A percentile compares a stretch with the other conserved stretches of the same genome.
phyloP scores from a whole-genome alignment of 169 alveolate species.

The Eimeria sp. region DNA sequence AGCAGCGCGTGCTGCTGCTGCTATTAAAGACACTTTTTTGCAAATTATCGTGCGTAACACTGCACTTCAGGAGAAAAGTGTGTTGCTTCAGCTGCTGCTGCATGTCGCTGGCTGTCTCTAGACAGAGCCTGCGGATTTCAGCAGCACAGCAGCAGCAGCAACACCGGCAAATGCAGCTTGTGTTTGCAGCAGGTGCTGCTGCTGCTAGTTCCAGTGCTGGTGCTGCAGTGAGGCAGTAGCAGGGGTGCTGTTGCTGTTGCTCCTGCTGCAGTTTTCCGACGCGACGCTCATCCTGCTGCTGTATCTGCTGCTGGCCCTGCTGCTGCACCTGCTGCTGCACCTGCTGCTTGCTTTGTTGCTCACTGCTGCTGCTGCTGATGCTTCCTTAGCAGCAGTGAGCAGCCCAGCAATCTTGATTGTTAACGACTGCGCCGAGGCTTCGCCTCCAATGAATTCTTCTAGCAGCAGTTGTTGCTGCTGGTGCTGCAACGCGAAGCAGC shows the following conservation, averaged over 20 bases:
- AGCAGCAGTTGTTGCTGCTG: constrained; percentile 42
- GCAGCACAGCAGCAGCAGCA: background rate
- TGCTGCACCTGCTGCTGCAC: too few species aligned
- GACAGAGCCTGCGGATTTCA: background rate
- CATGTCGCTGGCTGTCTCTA: background rate
- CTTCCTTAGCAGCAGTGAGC: background rate
- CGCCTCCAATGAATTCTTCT: background rate
- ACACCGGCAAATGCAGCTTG: background rate
- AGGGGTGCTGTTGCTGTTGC: background rate
- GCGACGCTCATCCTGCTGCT: background rate
- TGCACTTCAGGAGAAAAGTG: too few species aligned
- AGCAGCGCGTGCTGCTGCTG: background rate
- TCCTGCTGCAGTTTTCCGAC: background rate
- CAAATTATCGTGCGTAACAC: too few species aligned
- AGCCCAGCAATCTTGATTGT: constrained; percentile 24
- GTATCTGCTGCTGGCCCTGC: background rate
- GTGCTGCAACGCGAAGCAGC: constrained; percentile 49
- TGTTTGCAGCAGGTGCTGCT: constrained; percentile 22
- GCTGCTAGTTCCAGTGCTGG: background rate
- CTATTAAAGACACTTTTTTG: background rate
- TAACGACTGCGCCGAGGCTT: constrained; percentile 20
- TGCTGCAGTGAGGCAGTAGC: constrained; percentile 21
- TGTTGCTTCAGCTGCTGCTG: background rate
- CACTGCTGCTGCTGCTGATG: too few species aligned
- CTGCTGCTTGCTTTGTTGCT: too few species aligned